These are phyloP conservation scores for Neurospora intermedia DNA, from an alignment of 495 filamentous ascomycete species.

Conservation along the genomic window DNA sequence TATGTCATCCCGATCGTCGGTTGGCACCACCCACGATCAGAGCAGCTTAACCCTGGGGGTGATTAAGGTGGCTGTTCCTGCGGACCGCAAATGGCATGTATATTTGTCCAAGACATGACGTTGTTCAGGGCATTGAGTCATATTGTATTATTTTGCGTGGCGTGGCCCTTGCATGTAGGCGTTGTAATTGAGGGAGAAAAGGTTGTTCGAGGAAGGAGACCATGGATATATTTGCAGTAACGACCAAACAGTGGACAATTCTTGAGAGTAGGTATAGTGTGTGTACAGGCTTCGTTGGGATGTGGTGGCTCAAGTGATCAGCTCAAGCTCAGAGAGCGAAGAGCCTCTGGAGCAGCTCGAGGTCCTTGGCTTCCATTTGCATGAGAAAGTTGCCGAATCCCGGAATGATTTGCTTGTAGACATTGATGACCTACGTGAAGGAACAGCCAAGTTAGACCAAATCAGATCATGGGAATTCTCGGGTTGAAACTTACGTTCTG, in stretches of 20 bases:
- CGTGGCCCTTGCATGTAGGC: not conserved
- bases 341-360: constrained; percentile 31
- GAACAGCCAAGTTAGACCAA: not conserved
- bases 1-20: not conserved
- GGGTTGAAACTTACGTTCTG: constrained; percentile 27
- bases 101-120: not conserved
- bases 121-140: not conserved
- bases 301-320: not conserved
- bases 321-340: constrained; percentile 9
- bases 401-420: constrained; percentile 78
- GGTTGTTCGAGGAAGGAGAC: not conserved
- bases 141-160: not conserved
- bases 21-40: not conserved
- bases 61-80: not conserved
- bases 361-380: constrained; percentile 53
- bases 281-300: not conserved
- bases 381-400: constrained; percentile 71
- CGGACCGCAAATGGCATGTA: not conserved
- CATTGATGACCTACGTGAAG: constrained; percentile 53
- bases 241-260: not conserved
- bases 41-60: not conserved
- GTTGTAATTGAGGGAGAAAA: not conserved
- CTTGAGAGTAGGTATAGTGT: not conserved
- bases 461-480: not conserved
- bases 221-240: not conserved